phyloP scores from a whole-genome alignment of 257 asterid genomes.

The Marsdenia floribunda region DNA sequence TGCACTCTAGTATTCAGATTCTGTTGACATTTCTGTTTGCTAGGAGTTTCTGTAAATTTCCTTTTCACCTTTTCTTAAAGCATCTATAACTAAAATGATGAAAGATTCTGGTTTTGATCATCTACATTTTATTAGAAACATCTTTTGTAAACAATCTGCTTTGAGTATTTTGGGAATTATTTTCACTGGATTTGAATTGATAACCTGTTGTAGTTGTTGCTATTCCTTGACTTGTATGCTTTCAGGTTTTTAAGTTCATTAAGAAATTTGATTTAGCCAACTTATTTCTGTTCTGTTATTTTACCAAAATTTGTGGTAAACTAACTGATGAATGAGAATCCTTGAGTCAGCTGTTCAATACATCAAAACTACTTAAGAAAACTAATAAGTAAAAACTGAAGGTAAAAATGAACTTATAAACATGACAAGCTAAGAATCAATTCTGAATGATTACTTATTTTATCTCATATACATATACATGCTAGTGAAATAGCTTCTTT shows the following conservation, averaged over 20 bases:
- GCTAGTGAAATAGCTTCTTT: too few species aligned
- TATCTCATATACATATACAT: too few species aligned
- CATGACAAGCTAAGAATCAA: too few species aligned
- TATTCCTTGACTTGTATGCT: background rate
- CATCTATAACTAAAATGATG: background rate
- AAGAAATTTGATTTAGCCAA: background rate
- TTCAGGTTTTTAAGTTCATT: background rate
- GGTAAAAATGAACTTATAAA: too few species aligned
- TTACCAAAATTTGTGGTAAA: constrained; percentile 3
- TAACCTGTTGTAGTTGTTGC: background rate
- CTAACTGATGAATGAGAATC: background rate
- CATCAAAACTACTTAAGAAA: too few species aligned
- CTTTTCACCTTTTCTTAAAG: background rate
- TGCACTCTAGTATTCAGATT: background rate
- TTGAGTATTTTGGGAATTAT: background rate
- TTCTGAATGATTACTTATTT: too few species aligned
- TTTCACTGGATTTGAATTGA: constrained; percentile 3
- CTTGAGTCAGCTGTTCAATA: too few species aligned
- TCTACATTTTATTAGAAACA: background rate
- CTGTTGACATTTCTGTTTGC: background rate
- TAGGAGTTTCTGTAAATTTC: background rate
- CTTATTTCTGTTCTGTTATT: background rate
- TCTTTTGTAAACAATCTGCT: background rate
- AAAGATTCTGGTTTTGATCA: background rate
- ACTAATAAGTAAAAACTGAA: too few species aligned